These are phyloP conservation scores for Calonectria crousiana DNA, from an alignment of 2,329 filamentous ascomycete genomes.

Conservation along the genomic window DNA sequence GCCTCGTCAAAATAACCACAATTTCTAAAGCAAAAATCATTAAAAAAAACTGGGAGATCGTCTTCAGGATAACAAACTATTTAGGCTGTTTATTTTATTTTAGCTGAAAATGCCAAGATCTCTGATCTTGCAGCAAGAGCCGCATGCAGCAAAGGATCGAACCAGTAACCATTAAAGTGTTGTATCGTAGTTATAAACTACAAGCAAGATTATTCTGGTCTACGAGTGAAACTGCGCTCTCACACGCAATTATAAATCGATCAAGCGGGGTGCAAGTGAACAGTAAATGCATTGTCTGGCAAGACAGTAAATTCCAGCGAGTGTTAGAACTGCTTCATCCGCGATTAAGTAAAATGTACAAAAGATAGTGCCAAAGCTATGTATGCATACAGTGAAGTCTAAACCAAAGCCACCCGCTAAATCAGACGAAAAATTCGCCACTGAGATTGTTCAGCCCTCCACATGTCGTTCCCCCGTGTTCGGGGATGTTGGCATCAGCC, in stretches of 20 bases:
- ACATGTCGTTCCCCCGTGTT: slow-evolving; percentile 8
- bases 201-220: too few relatives aligned
- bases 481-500: slow-evolving; percentile 8
- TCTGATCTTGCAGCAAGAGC: too few relatives aligned
- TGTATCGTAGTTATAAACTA: too few relatives aligned
- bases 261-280: neutral
- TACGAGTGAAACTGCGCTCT: too few relatives aligned
- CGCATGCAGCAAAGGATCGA: too few relatives aligned
- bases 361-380: slow-evolving; percentile 20
- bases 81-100: too few relatives aligned
- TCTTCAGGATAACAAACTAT: too few relatives aligned
- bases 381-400: slow-evolving; percentile 30
- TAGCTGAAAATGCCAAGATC: too few relatives aligned
- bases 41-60: too few relatives aligned
- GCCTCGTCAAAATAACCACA: too few relatives aligned
- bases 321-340: slow-evolving; percentile 37
- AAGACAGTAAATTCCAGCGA: slow-evolving; percentile 37
- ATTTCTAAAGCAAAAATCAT: too few relatives aligned
- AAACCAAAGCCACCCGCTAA: slow-evolving; percentile 25
- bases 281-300: neutral
- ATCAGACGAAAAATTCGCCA: slow-evolving; percentile 26
- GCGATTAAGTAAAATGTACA: slow-evolving; percentile 45
- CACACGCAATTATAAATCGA: neutral
- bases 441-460: slow-evolving; percentile 15
- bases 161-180: too few relatives aligned